These are phyloP conservation scores for Bipolaris zeicola DNA, from an alignment of 2,329 filamentous ascomycete genomes.

Conservation along the genomic window DNA sequence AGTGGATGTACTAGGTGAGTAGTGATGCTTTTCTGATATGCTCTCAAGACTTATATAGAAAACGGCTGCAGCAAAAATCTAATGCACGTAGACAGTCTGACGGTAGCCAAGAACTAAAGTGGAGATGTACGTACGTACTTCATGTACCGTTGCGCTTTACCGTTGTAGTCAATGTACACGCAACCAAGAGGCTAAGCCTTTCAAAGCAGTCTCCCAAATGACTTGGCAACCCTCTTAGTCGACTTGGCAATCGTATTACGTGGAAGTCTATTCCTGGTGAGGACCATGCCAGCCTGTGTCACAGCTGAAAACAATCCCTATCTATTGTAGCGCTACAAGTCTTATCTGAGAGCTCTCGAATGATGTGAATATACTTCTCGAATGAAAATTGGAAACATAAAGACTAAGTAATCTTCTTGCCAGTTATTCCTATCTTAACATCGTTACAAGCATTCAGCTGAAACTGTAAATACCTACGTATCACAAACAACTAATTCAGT, in stretches of 20 bases:
- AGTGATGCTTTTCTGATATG: background rate
- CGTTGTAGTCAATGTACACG: background rate
- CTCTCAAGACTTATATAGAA: background rate
- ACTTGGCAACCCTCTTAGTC: background rate
- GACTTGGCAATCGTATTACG: background rate
- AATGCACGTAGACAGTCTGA: no score
- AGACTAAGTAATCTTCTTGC: no score
- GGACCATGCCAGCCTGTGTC: background rate
- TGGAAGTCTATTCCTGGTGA: background rate
- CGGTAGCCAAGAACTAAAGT: no score
- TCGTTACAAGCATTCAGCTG: background rate
- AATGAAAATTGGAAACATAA: no score
- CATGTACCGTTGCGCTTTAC: background rate
- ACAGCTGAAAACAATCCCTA: background rate
- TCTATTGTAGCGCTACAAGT: background rate
- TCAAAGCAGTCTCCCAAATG: background rate
- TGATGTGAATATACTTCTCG: no score
- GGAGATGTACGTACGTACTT: no score
- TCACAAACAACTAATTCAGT: background rate
- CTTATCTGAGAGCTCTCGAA: no score
- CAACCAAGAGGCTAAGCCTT: slow-evolving; percentile 1
- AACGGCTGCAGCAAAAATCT: background rate
- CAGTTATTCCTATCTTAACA: background rate
- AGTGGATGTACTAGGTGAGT: background rate
- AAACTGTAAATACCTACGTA: background rate